Base-by-base conservation (phyloP, 805 yeast species). In the Wickerhamiella kazuoi region DNA sequence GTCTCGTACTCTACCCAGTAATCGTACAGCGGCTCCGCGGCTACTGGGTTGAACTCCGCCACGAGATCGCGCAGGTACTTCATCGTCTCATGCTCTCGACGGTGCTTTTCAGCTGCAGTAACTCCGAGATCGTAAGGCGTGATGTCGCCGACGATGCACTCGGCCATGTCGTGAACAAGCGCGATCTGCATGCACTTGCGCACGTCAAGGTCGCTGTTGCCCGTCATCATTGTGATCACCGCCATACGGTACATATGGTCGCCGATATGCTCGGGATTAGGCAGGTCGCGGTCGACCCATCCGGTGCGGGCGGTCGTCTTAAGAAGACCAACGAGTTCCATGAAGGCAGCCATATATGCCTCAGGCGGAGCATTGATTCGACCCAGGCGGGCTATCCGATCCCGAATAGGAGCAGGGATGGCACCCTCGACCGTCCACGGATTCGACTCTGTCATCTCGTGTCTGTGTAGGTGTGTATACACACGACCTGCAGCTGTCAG, bases 161-260 rank as follows among this genome's bases (percentile, higher is more conserved):
- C 98, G 9, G 97, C 95, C 50, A 87, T 79, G 57, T 87, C 98
- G 63, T 87, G 98, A 24, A 84, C 75, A 31, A 84, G 63, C 1
- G 95, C 84, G 39, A 87, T 84, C 59, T 79, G 78, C 37, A 76
- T 78, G 63, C 95, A 83, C 49, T 72, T 72, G 43, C 70, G 67
- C 20, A 70, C 63, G 57, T 80, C 74, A 24, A 79, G 64, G 2
- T 63, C 58, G n/a, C 59, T 57, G 37, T 67, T 60, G 21, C 61
- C 59, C 33, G 82, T 67, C 19, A 83, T 57, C 78, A 84, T 72
- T 18, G 87, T 66, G 33, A 83, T 72, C 17, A 86, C 63, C 4
- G 83, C 74, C 95, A 87, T 86, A 41, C 98, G 67, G 55, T 87
- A 86, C 94, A 86, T 86, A 57, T 87, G 96, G 59, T 86, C 96